Conservation (phyloP, 1,139 yeast species). For the Saccharomycopsis hybrid region DNA sequence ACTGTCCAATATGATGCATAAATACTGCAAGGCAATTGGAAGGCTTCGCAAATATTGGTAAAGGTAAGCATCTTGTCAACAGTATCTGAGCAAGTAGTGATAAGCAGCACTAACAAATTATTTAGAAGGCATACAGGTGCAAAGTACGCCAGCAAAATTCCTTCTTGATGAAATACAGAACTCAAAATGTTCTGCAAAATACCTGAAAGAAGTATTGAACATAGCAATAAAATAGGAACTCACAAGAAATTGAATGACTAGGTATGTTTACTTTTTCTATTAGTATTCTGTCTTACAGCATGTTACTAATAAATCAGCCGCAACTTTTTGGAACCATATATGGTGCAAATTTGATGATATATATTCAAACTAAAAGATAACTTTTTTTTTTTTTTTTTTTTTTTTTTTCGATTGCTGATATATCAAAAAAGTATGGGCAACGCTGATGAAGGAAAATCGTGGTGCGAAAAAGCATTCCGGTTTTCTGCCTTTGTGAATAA, state of each 20-base stretch:
- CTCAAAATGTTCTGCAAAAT: no score
- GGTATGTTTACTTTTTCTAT: not conserved
- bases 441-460: not conserved
- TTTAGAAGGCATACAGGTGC: no score
- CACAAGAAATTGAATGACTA: not conserved
- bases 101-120: no score
- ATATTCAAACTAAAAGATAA: no score
- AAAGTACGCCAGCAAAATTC: no score
- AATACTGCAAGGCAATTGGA: not conserved
- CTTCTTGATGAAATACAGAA: no score
- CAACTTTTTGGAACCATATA: not conserved
- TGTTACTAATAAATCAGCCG: not conserved
- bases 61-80: not conserved
- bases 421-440: not conserved
- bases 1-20: not conserved
- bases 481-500: conserved; percentile 1
- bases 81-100: no score
- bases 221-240: no score
- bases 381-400: no score
- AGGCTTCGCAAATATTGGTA: not conserved
- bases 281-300: not conserved
- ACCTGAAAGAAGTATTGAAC: no score
- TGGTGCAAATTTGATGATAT: not conserved
- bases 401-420: not conserved
- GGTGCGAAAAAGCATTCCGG: conserved; percentile 5